Percentiles rank a stretch among this genome's conserved stretches.
These are phyloP conservation scores for Pterocarpus santalinus DNA, from an alignment of 306 rosid species.

Conservation along the genomic window DNA sequence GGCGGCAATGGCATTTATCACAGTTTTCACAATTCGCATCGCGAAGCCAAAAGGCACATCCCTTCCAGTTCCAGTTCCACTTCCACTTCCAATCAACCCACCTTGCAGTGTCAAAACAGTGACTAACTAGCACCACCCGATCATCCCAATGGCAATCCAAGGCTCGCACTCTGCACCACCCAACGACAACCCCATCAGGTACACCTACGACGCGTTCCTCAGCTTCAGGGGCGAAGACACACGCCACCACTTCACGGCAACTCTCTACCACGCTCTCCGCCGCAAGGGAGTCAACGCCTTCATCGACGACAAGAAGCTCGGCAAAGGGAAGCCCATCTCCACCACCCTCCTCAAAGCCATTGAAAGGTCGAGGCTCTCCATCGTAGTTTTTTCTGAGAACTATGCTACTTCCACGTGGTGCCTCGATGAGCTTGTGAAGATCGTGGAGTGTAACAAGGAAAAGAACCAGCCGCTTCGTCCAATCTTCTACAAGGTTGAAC, in stretches of 20 bases:
- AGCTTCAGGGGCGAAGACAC: constrained; percentile 28
- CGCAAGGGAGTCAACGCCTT: not conserved
- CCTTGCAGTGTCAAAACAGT: too few species aligned
- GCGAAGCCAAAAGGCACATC: too few species aligned
- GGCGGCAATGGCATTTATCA: too few species aligned
- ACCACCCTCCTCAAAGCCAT: not conserved
- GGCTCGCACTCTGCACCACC: too few species aligned
- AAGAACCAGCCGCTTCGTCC: not conserved
- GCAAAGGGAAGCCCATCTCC: too few species aligned
- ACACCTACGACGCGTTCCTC: not conserved
- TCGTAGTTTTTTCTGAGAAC: constrained; percentile 15
- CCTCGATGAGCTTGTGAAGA: constrained; percentile 25
- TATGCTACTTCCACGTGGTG: constrained; percentile 32
- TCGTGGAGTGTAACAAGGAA: not conserved
- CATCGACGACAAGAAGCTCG: not conserved
- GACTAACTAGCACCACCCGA: too few species aligned
- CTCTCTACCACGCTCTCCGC: not conserved
- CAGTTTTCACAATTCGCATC: too few species aligned
- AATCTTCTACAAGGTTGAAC: constrained; percentile 20
- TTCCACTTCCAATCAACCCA: too few species aligned
- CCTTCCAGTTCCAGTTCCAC: too few species aligned
- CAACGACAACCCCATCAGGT: not conserved
- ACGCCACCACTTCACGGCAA: not conserved
- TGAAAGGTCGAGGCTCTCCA: not conserved
- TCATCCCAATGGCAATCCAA: too few species aligned